Conservation (phyloP, 495 filamentous ascomycete genomes). For the Friedmanniomyces simplex region DNA sequence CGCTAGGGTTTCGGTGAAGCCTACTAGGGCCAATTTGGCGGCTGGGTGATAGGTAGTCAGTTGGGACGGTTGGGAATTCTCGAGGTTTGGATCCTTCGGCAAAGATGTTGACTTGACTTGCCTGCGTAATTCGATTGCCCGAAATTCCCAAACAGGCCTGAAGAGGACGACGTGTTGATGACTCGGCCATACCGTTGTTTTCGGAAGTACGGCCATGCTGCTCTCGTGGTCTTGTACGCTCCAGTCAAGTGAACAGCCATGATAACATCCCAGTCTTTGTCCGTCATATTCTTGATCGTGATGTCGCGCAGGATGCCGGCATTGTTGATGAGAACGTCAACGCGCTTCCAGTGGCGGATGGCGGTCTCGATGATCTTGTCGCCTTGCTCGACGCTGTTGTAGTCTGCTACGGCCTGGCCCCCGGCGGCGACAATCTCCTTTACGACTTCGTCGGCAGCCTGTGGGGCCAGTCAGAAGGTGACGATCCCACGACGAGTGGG, state of each 20-base stretch:
- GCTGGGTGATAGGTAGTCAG: not conserved
- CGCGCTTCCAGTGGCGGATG: constrained; percentile 14
- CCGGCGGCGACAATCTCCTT: constrained; percentile 17
- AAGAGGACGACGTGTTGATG: constrained; percentile 14
- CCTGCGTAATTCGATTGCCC: constrained; percentile 16
- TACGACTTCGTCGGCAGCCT: constrained; percentile 16
- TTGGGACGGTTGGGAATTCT: not conserved
- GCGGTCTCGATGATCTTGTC: constrained; percentile 20
- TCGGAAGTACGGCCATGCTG: constrained; percentile 21
- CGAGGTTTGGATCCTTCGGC: no score
- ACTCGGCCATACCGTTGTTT: constrained; percentile 20
- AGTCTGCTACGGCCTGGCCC: constrained; percentile 16
- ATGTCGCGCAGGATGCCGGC: no score
- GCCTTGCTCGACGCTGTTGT: constrained; percentile 18
- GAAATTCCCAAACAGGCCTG: constrained; percentile 18
- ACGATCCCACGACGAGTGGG: not conserved
- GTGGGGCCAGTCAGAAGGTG: not conserved
- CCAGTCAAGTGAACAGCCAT: constrained; percentile 17
- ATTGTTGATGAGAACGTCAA: constrained; percentile 23
- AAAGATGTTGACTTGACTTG: not conserved
- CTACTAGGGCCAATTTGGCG: constrained; percentile 15
- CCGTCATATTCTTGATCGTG: constrained; percentile 21
- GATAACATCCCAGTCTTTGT: constrained; percentile 20
- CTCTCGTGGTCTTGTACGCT: constrained; percentile 12
- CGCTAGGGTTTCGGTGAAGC: constrained; percentile 17